Evolutionary conservation across 1,284 basidiomycete species (phyloP).

Genomic region (Laetiporus sulphureus): DNA sequence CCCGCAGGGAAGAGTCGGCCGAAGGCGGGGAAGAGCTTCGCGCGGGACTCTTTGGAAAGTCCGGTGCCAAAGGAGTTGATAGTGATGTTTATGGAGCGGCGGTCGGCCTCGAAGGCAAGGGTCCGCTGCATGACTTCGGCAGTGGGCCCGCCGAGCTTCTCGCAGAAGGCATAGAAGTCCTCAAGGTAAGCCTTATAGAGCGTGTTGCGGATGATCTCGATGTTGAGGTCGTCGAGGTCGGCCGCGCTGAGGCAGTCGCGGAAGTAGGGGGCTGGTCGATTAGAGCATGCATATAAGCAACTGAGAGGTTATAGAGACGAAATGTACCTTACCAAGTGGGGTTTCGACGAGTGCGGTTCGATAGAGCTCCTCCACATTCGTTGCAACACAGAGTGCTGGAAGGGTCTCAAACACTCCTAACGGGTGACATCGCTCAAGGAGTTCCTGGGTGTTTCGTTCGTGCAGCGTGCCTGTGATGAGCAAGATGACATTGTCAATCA

Average conservation of each 20-base stretch:
- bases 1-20: conserved; percentile 94
- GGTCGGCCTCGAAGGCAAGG: conserved; percentile 94
- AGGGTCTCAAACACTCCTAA: conserved; percentile 97
- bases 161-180: conserved; percentile 88
- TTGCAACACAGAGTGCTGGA: conserved; percentile 98
- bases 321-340: conserved; percentile 68
- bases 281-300: conserved; percentile 4
- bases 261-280: conserved; percentile 85
- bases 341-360: conserved; percentile 97
- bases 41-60: conserved; percentile 91
- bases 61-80: conserved; percentile 99
- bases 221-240: conserved; percentile 98
- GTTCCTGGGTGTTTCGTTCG: conserved; percentile 95
- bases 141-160: conserved; percentile 79
- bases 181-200: conserved; percentile 99
- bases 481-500: conserved; percentile 99
- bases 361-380: conserved; percentile 98
- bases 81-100: conserved; percentile 96
- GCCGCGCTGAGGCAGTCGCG: conserved; percentile 91
- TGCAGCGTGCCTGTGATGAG: conserved; percentile 97
- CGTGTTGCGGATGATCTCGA: conserved; percentile 99
- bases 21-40: conserved; percentile 92
- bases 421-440: conserved; percentile 95
- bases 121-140: conserved; percentile 86
- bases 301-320: conserved; percentile 1